Evolutionary conservation across 208 protist genomes (phyloP).

Genomic region (Trypanosoma mega): DNA sequence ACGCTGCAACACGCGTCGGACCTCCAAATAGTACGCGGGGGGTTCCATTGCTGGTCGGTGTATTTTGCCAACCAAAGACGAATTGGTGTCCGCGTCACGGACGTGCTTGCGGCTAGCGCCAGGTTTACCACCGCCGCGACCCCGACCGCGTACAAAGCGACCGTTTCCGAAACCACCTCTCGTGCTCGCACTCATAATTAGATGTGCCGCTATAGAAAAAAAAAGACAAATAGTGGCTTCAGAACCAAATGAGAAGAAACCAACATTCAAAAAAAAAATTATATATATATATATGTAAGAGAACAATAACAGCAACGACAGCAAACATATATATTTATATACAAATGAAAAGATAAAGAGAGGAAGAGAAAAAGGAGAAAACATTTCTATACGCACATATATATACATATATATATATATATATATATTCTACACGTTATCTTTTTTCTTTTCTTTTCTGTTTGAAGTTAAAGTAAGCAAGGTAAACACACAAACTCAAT

Average conservation of each 20-base stretch:
- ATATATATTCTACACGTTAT: too few species aligned
- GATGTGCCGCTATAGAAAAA: neutral
- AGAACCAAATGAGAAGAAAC: conserved; percentile 10
- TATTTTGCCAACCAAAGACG: too few species aligned
- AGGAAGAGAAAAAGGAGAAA: conserved; percentile 16
- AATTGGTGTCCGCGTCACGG: neutral
- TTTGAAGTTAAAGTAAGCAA: too few species aligned
- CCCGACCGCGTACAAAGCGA: neutral
- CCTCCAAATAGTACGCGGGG: neutral
- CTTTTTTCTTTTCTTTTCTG: too few species aligned
- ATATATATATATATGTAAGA: neutral
- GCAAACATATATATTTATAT: neutral
- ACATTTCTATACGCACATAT: neutral
- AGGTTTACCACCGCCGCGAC: neutral
- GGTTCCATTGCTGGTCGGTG: neutral
- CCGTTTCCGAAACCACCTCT: conserved; percentile 9
- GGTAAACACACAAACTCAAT: too few species aligned
- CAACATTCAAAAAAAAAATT: neutral
- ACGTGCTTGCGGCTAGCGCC: neutral
- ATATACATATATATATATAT: conserved; percentile 2
- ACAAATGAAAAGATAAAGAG: conserved; percentile 23
- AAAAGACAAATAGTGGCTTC: neutral
- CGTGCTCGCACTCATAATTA: conserved; percentile 6
- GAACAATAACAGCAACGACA: conserved; percentile 2
- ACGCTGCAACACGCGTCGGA: neutral